Conservation (phyloP, 129 eudicot species). For the Helianthus tuberosus region DNA sequence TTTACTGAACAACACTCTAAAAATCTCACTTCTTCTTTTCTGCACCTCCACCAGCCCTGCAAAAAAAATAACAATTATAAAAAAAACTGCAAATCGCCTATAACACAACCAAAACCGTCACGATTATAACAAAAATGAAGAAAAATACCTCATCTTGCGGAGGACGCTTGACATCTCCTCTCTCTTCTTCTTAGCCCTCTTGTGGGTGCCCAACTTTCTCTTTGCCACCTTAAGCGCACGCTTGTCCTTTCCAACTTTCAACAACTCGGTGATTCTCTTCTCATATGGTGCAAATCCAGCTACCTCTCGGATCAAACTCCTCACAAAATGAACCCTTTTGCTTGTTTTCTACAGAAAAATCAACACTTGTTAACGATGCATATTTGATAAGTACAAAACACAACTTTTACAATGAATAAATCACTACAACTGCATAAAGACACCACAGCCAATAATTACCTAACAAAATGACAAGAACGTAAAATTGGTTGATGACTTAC, state of each 20-base stretch:
- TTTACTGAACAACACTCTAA: neutral
- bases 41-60: constrained; percentile 69
- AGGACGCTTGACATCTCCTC: constrained; percentile 80
- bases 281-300: constrained; percentile 83
- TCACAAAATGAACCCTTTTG: constrained; percentile 63
- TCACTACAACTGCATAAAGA: neutral
- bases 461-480: neutral
- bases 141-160: constrained; percentile 69
- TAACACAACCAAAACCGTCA: neutral
- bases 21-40: constrained; percentile 67
- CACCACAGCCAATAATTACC: neutral
- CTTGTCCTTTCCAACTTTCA: constrained; percentile 79
- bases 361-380: neutral
- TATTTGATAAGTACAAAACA: neutral
- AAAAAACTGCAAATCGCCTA: no score
- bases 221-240: constrained; percentile 75
- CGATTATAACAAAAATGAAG: neutral
- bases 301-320: constrained; percentile 63
- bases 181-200: constrained; percentile 88
- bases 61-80: neutral
- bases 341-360: constrained; percentile 60
- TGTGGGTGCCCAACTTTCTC: constrained; percentile 78
- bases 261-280: constrained; percentile 71
- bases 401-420: neutral
- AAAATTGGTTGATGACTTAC: constrained; percentile 28